A percentile compares a stretch with the other conserved stretches of the same genome.
Conservation (phyloP, 2,329 filamentous ascomycete genomes). For the Aspergillus niger region DNA sequence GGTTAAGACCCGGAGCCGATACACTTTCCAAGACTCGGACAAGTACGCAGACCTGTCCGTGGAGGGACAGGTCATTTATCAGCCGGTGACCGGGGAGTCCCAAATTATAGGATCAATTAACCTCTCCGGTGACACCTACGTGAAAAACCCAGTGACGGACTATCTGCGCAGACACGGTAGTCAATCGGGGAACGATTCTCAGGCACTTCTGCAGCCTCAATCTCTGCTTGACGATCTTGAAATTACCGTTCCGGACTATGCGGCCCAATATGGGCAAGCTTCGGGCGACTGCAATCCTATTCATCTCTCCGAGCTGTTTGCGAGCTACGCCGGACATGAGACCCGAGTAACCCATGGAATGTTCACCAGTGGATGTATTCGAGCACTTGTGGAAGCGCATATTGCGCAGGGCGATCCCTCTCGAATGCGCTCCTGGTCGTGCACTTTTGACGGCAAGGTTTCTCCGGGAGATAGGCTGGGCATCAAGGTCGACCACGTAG, state of each 20-base stretch:
- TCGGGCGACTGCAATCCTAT: slow-evolving; percentile 99
- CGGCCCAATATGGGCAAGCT: slow-evolving; percentile 92
- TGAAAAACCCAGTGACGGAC: slow-evolving; percentile 5
- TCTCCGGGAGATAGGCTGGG: slow-evolving; percentile 89
- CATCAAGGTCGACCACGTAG: slow-evolving; percentile 84
- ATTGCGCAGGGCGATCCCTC: slow-evolving; percentile 84
- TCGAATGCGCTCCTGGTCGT: slow-evolving; percentile 78
- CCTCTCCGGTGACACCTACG: neutral
- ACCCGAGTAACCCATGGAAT: slow-evolving; percentile 97
- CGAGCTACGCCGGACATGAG: slow-evolving; percentile 85
- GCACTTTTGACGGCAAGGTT: slow-evolving; percentile 84
- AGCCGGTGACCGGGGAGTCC: neutral
- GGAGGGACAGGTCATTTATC: neutral
- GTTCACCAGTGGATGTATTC: slow-evolving; percentile 95
- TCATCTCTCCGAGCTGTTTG: slow-evolving; percentile 91
- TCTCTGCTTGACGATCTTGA: too few species aligned
- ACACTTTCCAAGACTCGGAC: neutral
- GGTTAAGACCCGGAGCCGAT: neutral
- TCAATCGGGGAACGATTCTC: neutral
- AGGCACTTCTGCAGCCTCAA: neutral
- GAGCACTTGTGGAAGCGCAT: slow-evolving; percentile 43
- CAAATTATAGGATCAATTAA: neutral
- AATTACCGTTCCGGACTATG: slow-evolving; percentile 39
- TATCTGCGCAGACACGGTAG: slow-evolving; percentile 8
- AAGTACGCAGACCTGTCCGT: neutral